phyloP scores from a whole-genome alignment of 2,329 filamentous ascomycete species.

The Cercospora sesami region DNA sequence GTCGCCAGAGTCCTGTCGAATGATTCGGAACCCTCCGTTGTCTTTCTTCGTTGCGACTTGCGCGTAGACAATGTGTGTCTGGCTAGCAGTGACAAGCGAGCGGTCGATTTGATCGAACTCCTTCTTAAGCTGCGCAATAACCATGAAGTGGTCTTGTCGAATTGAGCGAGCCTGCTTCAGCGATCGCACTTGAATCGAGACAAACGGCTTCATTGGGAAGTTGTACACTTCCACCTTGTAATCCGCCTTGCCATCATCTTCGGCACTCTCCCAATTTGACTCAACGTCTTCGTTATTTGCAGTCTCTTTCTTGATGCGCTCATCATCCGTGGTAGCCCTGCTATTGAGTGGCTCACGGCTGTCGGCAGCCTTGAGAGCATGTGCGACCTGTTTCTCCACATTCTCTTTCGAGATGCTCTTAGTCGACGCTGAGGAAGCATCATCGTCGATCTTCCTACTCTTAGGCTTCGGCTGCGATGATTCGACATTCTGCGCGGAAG shows the following conservation, averaged over 20 bases:
- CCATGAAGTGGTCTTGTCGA: slow-evolving; percentile 78
- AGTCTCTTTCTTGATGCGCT: slow-evolving; percentile 57
- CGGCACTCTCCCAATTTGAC: slow-evolving; percentile 81
- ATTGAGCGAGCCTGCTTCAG: slow-evolving; percentile 63
- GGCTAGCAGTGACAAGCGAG: slow-evolving; percentile 83
- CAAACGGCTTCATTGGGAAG: slow-evolving; percentile 95
- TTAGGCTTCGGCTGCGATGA: slow-evolving; percentile 36
- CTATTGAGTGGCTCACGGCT: slow-evolving; percentile 45
- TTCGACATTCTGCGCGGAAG: slow-evolving; percentile 36
- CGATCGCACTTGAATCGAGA: slow-evolving; percentile 72
- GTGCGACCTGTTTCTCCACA: slow-evolving; percentile 62
- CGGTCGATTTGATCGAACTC: slow-evolving; percentile 97
- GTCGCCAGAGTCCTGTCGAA: slow-evolving; percentile 88
- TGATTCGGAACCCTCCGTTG: slow-evolving; percentile 87
- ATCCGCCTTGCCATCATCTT: slow-evolving; percentile 71
- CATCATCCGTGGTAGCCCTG: slow-evolving; percentile 46
- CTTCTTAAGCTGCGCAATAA: slow-evolving; percentile 93
- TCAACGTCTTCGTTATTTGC: slow-evolving; percentile 61
- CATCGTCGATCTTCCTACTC: slow-evolving; percentile 37
- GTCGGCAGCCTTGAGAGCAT: slow-evolving; percentile 60
- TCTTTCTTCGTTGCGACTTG: slow-evolving; percentile 66
- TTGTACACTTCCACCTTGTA: slow-evolving; percentile 75
- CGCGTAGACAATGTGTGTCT: slow-evolving; percentile 90
- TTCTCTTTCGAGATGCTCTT: slow-evolving; percentile 69
- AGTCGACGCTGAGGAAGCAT: slow-evolving; percentile 14